Evolutionary conservation across 805 yeast species (phyloP).

Genomic region (Candida boleticola): DNA sequence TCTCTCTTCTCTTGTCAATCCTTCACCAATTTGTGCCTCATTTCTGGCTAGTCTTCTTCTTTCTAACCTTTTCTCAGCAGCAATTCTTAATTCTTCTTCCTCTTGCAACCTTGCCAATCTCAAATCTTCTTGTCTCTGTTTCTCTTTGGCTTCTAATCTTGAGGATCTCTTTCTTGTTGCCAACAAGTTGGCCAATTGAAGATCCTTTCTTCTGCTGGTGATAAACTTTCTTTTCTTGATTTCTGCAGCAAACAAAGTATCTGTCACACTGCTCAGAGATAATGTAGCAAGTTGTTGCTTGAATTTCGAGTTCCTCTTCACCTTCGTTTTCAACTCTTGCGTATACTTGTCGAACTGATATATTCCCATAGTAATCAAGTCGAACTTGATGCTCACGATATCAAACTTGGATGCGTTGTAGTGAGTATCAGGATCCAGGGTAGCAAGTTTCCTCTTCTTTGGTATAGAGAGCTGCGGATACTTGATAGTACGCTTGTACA

Average conservation of each 20-base stretch:
- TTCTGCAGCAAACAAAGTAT: slow-evolving; percentile 38
- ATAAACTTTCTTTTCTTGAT: slow-evolving; percentile 53
- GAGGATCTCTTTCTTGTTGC: slow-evolving; percentile 74
- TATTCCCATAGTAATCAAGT: slow-evolving; percentile 28
- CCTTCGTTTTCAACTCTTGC: slow-evolving; percentile 20
- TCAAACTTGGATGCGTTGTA: slow-evolving; percentile 31
- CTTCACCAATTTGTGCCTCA: slow-evolving; percentile 21
- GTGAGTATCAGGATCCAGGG: slow-evolving; percentile 28
- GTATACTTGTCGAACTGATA: slow-evolving; percentile 27
- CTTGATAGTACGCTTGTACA: slow-evolving; percentile 39
- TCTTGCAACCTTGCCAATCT: slow-evolving; percentile 44
- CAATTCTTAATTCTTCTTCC: slow-evolving; percentile 42
- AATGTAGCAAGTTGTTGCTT: slow-evolving; percentile 22
- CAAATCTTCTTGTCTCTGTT: slow-evolving; percentile 52
- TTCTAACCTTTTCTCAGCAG: slow-evolving; percentile 41
- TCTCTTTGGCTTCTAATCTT: slow-evolving; percentile 64
- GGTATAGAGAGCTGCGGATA: slow-evolving; percentile 31
- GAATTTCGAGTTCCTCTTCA: slow-evolving; percentile 33
- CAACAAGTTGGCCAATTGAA: slow-evolving; percentile 59
- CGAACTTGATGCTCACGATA: slow-evolving; percentile 25
- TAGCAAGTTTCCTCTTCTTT: slow-evolving; percentile 31
- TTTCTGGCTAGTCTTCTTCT: slow-evolving; percentile 37
- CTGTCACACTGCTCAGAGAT: slow-evolving; percentile 14
- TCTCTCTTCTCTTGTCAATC: slow-evolving; percentile 32
- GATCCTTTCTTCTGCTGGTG: slow-evolving; percentile 56